A percentile compares a stretch with the other conserved stretches of the same genome.
phyloP scores from a whole-genome alignment of 768 basidiomycete species.

The Tricholoma furcatifolium region DNA sequence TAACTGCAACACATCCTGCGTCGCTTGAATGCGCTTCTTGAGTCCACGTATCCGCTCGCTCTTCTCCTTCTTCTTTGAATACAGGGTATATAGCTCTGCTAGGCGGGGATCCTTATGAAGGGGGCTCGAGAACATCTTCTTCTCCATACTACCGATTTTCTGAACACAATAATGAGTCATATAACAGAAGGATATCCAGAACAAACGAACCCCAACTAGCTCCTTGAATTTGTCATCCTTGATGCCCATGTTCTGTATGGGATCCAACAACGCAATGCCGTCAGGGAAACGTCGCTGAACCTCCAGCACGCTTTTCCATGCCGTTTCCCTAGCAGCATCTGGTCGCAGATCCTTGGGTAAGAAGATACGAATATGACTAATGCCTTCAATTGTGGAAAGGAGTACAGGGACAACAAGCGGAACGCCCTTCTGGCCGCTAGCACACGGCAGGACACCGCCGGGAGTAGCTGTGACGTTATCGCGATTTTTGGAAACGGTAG shows the following conservation, averaged over 20 bases:
- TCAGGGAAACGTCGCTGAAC: slow-evolving; percentile 90
- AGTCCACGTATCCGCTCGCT: slow-evolving; percentile 70
- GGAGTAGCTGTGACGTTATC: slow-evolving; percentile 56
- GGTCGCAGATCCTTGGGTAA: slow-evolving; percentile 88
- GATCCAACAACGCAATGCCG: slow-evolving; percentile 85
- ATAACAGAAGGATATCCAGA: neutral
- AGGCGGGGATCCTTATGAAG: slow-evolving; percentile 79
- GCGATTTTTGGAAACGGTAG: slow-evolving; percentile 58
- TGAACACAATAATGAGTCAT: slow-evolving; percentile 25
- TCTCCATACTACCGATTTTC: slow-evolving; percentile 93
- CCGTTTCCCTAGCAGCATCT: slow-evolving; percentile 72
- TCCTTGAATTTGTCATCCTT: slow-evolving; percentile 91
- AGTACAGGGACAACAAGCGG: slow-evolving; percentile 88
- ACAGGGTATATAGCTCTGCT: slow-evolving; percentile 78
- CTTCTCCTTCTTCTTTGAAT: slow-evolving; percentile 70
- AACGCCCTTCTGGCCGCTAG: slow-evolving; percentile 67
- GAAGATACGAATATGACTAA: slow-evolving; percentile 84
- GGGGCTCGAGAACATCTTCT: slow-evolving; percentile 76
- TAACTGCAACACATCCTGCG: slow-evolving; percentile 90
- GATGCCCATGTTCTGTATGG: slow-evolving; percentile 93
- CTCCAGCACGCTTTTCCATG: slow-evolving; percentile 88
- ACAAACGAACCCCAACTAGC: slow-evolving; percentile 70
- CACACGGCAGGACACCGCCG: slow-evolving; percentile 74
- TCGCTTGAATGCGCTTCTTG: slow-evolving; percentile 85
- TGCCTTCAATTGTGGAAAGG: slow-evolving; percentile 80